These are phyloP conservation scores for Umbelopsis sp. DNA, from an alignment of 192 early-diverging fungal species.

Conservation along the genomic window DNA sequence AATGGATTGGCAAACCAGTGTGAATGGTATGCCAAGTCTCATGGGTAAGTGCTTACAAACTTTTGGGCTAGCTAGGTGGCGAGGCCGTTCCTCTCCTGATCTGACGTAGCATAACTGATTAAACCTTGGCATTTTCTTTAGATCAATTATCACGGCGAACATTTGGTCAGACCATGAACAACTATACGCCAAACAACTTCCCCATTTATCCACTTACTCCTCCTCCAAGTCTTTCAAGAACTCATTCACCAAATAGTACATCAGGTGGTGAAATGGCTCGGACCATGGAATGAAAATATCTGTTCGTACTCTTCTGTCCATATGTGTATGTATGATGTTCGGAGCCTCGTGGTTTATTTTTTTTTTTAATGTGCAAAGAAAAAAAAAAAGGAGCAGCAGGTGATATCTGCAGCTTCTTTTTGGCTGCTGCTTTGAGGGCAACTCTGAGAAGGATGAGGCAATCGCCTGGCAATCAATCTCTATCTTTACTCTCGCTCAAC, in stretches of 20 bases:
- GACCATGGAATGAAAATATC: constrained; percentile 2
- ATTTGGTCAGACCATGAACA: constrained; percentile 31
- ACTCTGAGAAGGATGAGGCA: too few relatives aligned
- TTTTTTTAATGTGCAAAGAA: constrained; percentile 4
- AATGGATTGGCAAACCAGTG: constrained; percentile 22
- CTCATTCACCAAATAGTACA: constrained; percentile 16
- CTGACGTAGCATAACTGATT: too few relatives aligned
- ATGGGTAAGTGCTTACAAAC: constrained; percentile 24
- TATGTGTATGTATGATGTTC: neutral
- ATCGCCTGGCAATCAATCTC: too few relatives aligned
- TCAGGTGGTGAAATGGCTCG: constrained; percentile 3
- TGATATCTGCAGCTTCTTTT: constrained; percentile 3
- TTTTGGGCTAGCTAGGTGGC: neutral
- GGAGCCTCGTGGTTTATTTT: constrained; percentile 9
- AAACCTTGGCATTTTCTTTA: neutral
- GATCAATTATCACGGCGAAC: constrained; percentile 42
- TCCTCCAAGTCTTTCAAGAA: constrained; percentile 26
- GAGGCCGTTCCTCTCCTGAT: neutral
- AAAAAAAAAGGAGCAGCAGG: neutral
- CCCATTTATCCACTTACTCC: constrained; percentile 44
- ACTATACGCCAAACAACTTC: constrained; percentile 30
- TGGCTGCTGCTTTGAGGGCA: too few relatives aligned
- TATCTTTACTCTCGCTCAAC: too few relatives aligned
- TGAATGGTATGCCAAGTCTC: constrained; percentile 35
- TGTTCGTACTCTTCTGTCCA: neutral